Conservation (phyloP, 305 asterid species). For the Petunia hybrid region DNA sequence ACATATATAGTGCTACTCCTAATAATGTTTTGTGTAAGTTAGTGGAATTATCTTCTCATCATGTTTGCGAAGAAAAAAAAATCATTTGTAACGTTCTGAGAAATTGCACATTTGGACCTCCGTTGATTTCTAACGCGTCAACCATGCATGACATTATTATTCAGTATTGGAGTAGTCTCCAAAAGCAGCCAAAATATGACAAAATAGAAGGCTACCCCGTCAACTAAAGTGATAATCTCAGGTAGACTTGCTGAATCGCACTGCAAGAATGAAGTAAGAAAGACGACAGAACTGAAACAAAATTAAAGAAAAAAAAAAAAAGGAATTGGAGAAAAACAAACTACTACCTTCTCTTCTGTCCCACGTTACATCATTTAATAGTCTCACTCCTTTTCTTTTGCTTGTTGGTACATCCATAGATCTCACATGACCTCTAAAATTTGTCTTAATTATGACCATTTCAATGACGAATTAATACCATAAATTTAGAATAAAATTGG, state of each 20-base stretch:
- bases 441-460: neutral
- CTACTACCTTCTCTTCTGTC: neutral
- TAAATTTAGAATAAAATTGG: constrained; percentile 1
- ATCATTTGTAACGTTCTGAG: too few species aligned
- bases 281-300: neutral
- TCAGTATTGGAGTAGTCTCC: neutral
- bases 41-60: too few species aligned
- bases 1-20: too few species aligned
- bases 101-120: too few species aligned
- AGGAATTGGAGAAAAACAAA: neutral
- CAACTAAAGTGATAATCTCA: neutral
- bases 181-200: neutral
- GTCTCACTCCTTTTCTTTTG: constrained; percentile 10
- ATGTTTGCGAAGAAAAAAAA: too few species aligned
- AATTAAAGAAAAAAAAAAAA: too few species aligned
- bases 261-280: neutral
- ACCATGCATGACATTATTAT: too few species aligned
- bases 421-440: constrained; percentile 26
- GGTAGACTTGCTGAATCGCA: neutral
- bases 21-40: too few species aligned
- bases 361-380: constrained; percentile 25
- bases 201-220: neutral
- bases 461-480: neutral
- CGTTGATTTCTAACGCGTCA: too few species aligned
- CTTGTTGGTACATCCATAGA: constrained; percentile 13